Conservation (phyloP, 2,329 filamentous ascomycete species). For the Cladosporium oxysporum region DNA sequence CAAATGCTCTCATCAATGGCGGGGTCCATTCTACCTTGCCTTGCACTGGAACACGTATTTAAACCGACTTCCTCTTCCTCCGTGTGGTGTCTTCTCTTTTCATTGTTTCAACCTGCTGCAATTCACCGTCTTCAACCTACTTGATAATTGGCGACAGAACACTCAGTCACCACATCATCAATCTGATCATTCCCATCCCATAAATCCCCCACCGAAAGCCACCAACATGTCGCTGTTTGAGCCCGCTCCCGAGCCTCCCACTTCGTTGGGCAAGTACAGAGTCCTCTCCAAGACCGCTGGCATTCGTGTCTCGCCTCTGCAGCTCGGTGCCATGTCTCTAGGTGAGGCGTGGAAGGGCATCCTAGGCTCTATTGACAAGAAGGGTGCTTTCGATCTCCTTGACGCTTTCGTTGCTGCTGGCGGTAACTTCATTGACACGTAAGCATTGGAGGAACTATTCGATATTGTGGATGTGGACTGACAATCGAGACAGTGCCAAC, state of each 20-base stretch:
- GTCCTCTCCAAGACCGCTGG: slow-evolving; percentile 54
- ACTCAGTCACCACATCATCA: not conserved
- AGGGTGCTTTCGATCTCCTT: slow-evolving; percentile 62
- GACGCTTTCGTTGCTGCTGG: slow-evolving; percentile 66
- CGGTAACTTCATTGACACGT: slow-evolving; percentile 70
- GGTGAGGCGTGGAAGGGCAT: slow-evolving; percentile 58
- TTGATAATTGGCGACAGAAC: not conserved
- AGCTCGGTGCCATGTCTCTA: slow-evolving; percentile 66
- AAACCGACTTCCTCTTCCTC: not conserved
- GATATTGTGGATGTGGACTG: not conserved
- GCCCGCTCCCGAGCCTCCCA: slow-evolving; percentile 41
- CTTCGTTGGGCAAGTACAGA: slow-evolving; percentile 57
- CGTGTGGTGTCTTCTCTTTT: not conserved
- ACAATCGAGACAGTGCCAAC: slow-evolving; percentile 44
- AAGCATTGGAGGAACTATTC: not conserved
- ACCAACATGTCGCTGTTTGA: slow-evolving; percentile 14
- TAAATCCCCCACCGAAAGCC: not conserved
- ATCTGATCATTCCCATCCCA: not conserved
- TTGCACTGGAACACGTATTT: not conserved
- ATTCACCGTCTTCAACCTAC: not conserved
- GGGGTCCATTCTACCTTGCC: not conserved
- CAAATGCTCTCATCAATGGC: not conserved
- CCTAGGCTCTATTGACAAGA: slow-evolving; percentile 67
- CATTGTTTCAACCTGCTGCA: not conserved
- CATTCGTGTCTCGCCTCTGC: slow-evolving; percentile 47